Base-by-base conservation (phyloP, 1,139 yeast genomes). In the Hemisphaericaspora lyxosophila region DNA sequence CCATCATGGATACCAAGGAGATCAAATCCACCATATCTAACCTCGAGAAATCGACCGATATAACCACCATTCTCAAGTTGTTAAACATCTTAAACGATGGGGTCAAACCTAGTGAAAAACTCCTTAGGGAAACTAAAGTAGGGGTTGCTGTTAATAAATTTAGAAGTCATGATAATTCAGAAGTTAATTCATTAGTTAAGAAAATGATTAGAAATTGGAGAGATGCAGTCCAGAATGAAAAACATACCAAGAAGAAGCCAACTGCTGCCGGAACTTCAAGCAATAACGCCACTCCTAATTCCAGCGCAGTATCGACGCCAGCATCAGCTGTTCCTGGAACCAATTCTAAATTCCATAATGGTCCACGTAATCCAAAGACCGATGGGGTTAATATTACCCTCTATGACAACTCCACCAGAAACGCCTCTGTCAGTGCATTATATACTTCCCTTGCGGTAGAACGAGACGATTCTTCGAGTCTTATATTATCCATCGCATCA, bases 141-240 rank as follows among this genome's bases (percentile, higher is more conserved):
- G 98, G 98, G 44, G 94, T 92, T 18, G 94, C 92, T 5, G 97
- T 92, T 33, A 94, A 94, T 64, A 89, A 88, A 62, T 80, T 84
- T 55, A 77, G 95, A 49, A 66, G 84, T 8, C 86, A 86, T 47
- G 54, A 70, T 17, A 87, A 85, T 57, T 52, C 72, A 17, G 86
- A 83, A 44, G 80, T 92, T 35, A 73, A 82, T 13, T 64, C 76
- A 5, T 65, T 85, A 36, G 97, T 90, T 23, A 86, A 85, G 60
- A 80, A 78, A 52, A 86, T 88, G 70, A 89, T 92, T 53, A 78
- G 81, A 52, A 71, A 74, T 31, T 92, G 98, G 98, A 87, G 89
- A 59, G 97, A 89, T 43, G 83, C 84, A 37, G 95, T 92, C 8
- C 85, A 86, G 39, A 77, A 75, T 39, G 94, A 86, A 53, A 75